These are phyloP conservation scores for Claviceps capensis DNA, from an alignment of 2,329 filamentous ascomycete genomes.

Conservation along the genomic window DNA sequence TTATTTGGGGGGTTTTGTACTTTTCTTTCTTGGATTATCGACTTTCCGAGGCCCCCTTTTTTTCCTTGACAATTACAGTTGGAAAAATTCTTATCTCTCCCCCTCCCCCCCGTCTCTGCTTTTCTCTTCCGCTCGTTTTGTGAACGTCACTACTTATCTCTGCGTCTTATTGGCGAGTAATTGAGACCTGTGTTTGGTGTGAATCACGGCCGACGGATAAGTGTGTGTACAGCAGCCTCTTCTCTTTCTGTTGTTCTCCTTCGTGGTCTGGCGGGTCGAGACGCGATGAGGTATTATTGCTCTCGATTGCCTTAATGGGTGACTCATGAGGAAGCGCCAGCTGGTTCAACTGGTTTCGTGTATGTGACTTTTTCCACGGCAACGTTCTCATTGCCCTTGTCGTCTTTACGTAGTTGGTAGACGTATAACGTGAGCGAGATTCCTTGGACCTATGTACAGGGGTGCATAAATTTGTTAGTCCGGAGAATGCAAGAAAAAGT, in stretches of 20 bases:
- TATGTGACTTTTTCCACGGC: conserved; percentile 79
- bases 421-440: conserved; percentile 94
- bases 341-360: conserved; percentile 57
- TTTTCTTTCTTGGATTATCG: conserved; percentile 2
- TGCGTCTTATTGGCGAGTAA: conserved; percentile 2
- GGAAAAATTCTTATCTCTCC: conserved; percentile 4
- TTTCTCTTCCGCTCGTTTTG: not conserved
- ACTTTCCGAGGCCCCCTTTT: conserved; percentile 3
- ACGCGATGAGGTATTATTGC: not conserved
- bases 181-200: conserved; percentile 8
- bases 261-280: not conserved
- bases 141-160: conserved; percentile 7
- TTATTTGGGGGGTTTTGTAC: not conserved
- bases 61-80: conserved; percentile 6
- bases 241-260: not conserved
- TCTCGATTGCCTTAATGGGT: not conserved
- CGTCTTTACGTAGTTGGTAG: conserved; percentile 70
- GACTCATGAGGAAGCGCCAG: conserved; percentile 34
- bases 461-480: not conserved
- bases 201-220: conserved; percentile 5
- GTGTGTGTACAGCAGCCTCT: not conserved
- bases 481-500: not conserved
- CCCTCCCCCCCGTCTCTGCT: no score
- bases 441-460: conserved; percentile 61
- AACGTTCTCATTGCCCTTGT: conserved; percentile 63